Percentiles rank a stretch among this genome's conserved stretches.
Evolutionary conservation across 1,284 basidiomycete species (phyloP).

Genomic region (Ganoderma sp.): DNA sequence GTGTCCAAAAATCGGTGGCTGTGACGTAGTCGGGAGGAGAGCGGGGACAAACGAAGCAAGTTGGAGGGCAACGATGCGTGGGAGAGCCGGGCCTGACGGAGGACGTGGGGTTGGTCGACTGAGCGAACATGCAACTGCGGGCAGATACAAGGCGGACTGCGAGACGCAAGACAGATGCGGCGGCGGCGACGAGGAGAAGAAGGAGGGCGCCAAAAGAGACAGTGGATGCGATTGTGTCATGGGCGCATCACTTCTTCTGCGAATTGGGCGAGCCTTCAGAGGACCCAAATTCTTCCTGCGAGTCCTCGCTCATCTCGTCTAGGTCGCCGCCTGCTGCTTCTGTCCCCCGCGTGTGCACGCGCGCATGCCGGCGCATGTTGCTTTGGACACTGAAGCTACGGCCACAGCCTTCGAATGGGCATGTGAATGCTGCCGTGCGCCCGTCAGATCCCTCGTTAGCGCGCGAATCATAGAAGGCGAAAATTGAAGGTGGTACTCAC

Average conservation of each 20-base stretch:
- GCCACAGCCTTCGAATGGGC: slow-evolving; percentile 76
- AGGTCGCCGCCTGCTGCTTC: slow-evolving; percentile 33
- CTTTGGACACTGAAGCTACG: slow-evolving; percentile 85
- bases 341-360: slow-evolving; percentile 59
- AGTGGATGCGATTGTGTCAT: neutral
- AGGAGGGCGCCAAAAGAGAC: slow-evolving; percentile 1
- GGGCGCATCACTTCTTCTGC: slow-evolving; percentile 21
- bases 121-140: neutral
- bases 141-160: neutral
- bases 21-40: neutral
- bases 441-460: slow-evolving; percentile 25
- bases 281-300: slow-evolving; percentile 31
- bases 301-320: slow-evolving; percentile 36
- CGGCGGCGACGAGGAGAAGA: neutral
- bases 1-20: neutral
- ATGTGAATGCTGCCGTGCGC: slow-evolving; percentile 65
- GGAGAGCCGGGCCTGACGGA: neutral
- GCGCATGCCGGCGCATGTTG: slow-evolving; percentile 85
- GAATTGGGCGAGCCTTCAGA: slow-evolving; percentile 28
- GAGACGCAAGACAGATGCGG: neutral
- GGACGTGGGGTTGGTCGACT: neutral
- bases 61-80: neutral
- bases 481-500: slow-evolving; percentile 51
- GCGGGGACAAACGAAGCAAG: neutral
- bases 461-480: slow-evolving; percentile 15